Base-by-base conservation (phyloP, 305 asterid genomes). In the Caryopteris hybrid region DNA sequence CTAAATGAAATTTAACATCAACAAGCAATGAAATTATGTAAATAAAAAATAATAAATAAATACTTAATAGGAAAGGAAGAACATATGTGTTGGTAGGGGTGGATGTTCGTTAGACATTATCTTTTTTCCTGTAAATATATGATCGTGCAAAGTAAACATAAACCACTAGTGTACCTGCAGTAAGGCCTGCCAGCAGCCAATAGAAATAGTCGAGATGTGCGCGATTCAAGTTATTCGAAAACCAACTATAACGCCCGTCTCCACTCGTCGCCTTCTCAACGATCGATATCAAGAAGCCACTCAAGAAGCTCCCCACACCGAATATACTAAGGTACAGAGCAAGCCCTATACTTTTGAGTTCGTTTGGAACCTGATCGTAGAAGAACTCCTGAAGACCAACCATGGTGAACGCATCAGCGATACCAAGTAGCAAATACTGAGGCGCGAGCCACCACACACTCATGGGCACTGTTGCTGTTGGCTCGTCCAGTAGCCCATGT, bases 331-430 rank as follows among this genome's bases (percentile, higher is more conserved):
- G 58, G 58, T 53, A 72, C 2, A 84, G 50, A 4, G 88, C 75
- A 36, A 82, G 61, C 6, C 92, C 89, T 1, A 80, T 34, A 16
- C 87, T 79, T 68, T 79, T 84, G 45, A 86, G 54, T 3, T 80
- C 84, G 1, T 17, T 29, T 0, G 88, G 83, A 8, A 73, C 78
- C 46, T 86, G 85, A n/a, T 86, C 83, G 2, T 81, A 85, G 79
- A 85, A 85, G 22, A 79, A 81, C 61, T 73, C 78, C 20, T 73
- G 68, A 2, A 73, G 68, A 0, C 77, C 77, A 45, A 65, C 61
- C 42, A 58, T n/a, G n/a, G n/a, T n/a, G n/a, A 72, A 65, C 5
- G 20, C 67, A 2, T 72, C 68, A 0, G 61, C 66, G 1, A 72
- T n/a, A 0, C 74, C 74, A 6, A 58, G 55, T 8, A 69, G 17